Evolutionary conservation across 495 filamentous ascomycete genomes (phyloP).

Genomic region (Penicillium malachiteum): DNA sequence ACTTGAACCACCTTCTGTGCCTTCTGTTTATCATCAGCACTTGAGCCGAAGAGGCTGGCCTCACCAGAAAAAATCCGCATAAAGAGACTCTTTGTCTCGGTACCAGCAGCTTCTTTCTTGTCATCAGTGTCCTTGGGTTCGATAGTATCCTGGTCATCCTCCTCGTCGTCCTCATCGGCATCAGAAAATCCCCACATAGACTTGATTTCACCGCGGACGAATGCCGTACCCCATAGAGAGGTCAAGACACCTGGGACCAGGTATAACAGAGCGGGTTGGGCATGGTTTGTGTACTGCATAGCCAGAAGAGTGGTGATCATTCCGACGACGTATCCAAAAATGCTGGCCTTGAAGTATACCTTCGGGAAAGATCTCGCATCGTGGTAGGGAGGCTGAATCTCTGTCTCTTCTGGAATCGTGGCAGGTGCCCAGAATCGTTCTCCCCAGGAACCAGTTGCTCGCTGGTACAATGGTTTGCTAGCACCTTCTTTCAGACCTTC

Average conservation of each 20-base stretch:
- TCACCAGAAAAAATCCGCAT: constrained; percentile 30
- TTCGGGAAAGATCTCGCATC: constrained; percentile 66
- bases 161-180: constrained; percentile 40
- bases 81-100: constrained; percentile 25
- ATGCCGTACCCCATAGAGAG: constrained; percentile 77
- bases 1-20: background rate
- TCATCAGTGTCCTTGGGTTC: constrained; percentile 21
- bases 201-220: constrained; percentile 63
- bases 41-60: constrained; percentile 7
- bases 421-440: constrained; percentile 76
- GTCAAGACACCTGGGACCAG: constrained; percentile 83
- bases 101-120: constrained; percentile 11
- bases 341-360: constrained; percentile 78
- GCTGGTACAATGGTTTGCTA: constrained; percentile 57
- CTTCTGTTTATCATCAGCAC: constrained; percentile 7
- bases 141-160: background rate
- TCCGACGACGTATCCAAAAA: constrained; percentile 75
- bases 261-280: constrained; percentile 90
- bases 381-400: constrained; percentile 41
- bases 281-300: constrained; percentile 75
- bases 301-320: constrained; percentile 76
- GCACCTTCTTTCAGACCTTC: constrained; percentile 35
- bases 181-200: constrained; percentile 84
- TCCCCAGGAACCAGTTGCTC: constrained; percentile 71
- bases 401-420: constrained; percentile 22